Evolutionary conservation across 495 filamentous ascomycete species (phyloP), one percentile per base, ranked within the genome.

Genomic region (Xylaria telfairii): DNA sequence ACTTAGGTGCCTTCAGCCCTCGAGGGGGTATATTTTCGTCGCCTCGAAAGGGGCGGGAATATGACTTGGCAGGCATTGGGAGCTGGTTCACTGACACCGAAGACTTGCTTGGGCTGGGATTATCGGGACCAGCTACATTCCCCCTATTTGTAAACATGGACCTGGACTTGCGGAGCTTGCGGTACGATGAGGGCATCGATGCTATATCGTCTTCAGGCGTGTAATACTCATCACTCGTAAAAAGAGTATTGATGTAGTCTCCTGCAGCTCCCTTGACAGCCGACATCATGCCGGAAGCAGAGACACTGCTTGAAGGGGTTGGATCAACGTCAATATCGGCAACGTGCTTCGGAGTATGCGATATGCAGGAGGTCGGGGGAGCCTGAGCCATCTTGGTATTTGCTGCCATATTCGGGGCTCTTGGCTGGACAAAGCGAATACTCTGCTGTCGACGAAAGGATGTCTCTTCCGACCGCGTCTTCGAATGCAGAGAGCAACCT

Each of bases 171-270:
- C 90, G 90, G 61, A 95, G 81, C 62, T 86, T 90, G n/a, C 90
- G 87, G 72, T 90, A 94, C 1, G 92, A 94, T 3, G 92, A 94
- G 24, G 92, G 90, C 19, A 83, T 83, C 12, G 90, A 91, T 6
- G 86, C 84, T 62, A 89, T 82, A n/a, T 87, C 85, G 56, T 90
- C 87, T 75, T 91, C 87, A 6, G 88, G 82, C 7, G 81, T 83
- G 69, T 84, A 89, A 65, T 86, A 79, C 72, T 87, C 85, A 53
- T 84, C 81, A 41, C 75, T 77, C 32, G 75, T 71, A 37, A 76
- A 72, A 59, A 85, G 71, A 13, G 78, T 75, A 57, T 78, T 74
- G 26, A 83, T 76, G 62, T 83, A 82, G 46, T 79, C 77, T 30
- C 76, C 79, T 24, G 76, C 73, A 26, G 67, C 72, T 3, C 74